Evolutionary conservation across 768 basidiomycete species (phyloP).

Genomic region (Tricholoma furcatifolium): DNA sequence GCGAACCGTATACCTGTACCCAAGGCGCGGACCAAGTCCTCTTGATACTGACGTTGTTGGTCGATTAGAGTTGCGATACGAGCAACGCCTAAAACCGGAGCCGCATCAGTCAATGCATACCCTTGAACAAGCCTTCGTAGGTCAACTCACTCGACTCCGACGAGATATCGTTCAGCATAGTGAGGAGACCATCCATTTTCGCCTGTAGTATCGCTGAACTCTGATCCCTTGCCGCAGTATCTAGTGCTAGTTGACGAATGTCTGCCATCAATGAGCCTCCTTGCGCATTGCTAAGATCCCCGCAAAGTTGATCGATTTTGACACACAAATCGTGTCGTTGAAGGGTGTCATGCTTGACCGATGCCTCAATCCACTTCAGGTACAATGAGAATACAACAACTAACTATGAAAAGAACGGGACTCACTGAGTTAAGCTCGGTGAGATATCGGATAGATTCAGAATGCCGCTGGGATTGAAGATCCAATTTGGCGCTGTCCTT

Average conservation of each 20-base stretch:
- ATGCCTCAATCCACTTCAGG: slow-evolving; percentile 81
- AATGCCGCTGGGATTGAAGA: slow-evolving; percentile 60
- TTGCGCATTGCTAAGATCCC: slow-evolving; percentile 42
- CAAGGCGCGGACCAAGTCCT: slow-evolving; percentile 61
- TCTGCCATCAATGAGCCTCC: slow-evolving; percentile 29
- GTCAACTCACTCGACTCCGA: slow-evolving; percentile 16
- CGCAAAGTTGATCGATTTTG: slow-evolving; percentile 59
- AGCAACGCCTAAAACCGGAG: slow-evolving; percentile 2
- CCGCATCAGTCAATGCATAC: background rate
- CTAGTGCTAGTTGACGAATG: slow-evolving; percentile 33
- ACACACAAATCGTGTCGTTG: slow-evolving; percentile 65
- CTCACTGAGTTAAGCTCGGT: slow-evolving; percentile 73
- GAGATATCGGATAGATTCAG: slow-evolving; percentile 74
- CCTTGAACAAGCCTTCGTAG: background rate
- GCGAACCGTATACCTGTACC: slow-evolving; percentile 48
- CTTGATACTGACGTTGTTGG: slow-evolving; percentile 71
- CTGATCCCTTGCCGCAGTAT: slow-evolving; percentile 34
- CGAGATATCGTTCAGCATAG: slow-evolving; percentile 24
- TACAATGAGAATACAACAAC: background rate
- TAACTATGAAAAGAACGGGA: background rate
- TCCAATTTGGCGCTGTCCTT: slow-evolving; percentile 47
- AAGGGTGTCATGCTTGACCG: slow-evolving; percentile 73
- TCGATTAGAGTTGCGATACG: slow-evolving; percentile 58
- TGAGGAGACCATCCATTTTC: slow-evolving; percentile 36
- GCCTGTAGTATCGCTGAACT: slow-evolving; percentile 35